Evolutionary conservation across 2,329 filamentous ascomycete genomes (phyloP).

Genomic region (Fusarium sp.): DNA sequence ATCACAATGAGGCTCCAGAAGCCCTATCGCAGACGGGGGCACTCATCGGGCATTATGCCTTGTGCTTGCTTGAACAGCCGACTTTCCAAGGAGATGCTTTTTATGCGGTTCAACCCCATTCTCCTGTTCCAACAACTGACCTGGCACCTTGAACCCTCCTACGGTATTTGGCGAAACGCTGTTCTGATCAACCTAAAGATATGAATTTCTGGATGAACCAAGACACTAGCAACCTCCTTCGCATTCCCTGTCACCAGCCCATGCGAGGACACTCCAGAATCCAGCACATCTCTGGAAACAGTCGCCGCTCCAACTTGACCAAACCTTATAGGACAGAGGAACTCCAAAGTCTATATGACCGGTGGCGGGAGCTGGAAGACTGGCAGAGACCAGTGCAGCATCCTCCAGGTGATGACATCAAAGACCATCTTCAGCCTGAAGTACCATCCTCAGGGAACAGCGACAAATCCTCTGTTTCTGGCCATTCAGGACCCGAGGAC

Average conservation of each 20-base stretch:
- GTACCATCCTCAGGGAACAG: conserved; percentile 1
- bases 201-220: neutral
- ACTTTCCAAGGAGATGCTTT: neutral
- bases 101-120: neutral
- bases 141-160: neutral
- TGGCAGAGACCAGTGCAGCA: conserved; percentile 3
- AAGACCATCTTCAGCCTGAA: neutral
- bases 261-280: neutral
- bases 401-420: neutral
- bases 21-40: neutral
- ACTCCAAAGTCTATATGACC: conserved; percentile 23
- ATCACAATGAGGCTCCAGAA: conserved; percentile 13
- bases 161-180: neutral
- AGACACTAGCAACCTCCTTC: neutral
- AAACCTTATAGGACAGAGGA: conserved; percentile 12
- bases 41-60: neutral
- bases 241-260: neutral
- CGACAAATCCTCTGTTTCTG: neutral
- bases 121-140: neutral
- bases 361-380: conserved; percentile 17
- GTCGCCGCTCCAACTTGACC: neutral
- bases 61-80: neutral
- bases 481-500: neutral
- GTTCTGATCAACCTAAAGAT: neutral
- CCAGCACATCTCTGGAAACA: neutral